phyloP scores from a whole-genome alignment of 2,329 filamentous ascomycete genomes.

The Diaporthe sp. region DNA sequence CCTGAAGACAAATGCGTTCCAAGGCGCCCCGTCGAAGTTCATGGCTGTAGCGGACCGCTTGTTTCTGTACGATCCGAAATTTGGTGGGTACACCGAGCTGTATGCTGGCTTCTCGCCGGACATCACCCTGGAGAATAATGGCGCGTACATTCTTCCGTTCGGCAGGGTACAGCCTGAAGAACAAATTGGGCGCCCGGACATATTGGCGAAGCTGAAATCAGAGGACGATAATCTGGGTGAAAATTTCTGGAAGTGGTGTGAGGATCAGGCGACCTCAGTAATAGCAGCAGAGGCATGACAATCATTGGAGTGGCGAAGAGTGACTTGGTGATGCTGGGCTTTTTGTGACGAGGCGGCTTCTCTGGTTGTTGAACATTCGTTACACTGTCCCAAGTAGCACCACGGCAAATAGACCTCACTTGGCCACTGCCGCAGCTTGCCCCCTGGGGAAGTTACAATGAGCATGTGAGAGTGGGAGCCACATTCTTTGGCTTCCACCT shows the following conservation, averaged over 20 bases:
- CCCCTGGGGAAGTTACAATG: neutral
- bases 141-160: constrained; percentile 24
- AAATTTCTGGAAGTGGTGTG: constrained; percentile 27
- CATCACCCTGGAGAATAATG: constrained; percentile 48
- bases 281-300: constrained; percentile 8
- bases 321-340: neutral
- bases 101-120: constrained; percentile 55
- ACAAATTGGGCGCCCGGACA: neutral
- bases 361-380: neutral
- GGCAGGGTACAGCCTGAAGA: constrained; percentile 16
- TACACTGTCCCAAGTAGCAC: neutral
- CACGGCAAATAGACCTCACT: neutral
- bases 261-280: constrained; percentile 5
- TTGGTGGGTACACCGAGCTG: constrained; percentile 57
- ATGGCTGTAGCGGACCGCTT: constrained; percentile 11
- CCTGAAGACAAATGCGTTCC: constrained; percentile 45
- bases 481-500: neutral
- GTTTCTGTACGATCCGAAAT: constrained; percentile 44
- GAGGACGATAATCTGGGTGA: constrained; percentile 19
- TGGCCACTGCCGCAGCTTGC: neutral
- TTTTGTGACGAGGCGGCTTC: neutral
- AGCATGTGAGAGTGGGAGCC: neutral
- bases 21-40: constrained; percentile 3
- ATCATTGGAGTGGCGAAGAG: constrained; percentile 27
- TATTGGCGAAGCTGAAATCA: neutral